These are phyloP conservation scores for Metarhizium robertsii DNA, from an alignment of 2,329 filamentous ascomycete species.

Conservation along the genomic window DNA sequence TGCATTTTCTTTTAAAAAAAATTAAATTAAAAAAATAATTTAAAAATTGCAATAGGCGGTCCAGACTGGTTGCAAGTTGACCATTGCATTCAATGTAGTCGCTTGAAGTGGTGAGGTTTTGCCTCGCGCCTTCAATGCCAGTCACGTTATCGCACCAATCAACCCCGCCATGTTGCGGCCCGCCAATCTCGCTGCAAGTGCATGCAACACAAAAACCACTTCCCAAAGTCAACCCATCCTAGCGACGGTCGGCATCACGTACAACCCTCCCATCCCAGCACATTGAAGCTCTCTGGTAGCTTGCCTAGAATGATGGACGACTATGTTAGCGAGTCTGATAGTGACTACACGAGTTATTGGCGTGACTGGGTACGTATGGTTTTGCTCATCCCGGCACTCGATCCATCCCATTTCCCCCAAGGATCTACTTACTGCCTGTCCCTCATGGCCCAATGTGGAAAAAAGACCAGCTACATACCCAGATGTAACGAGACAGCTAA, in stretches of 20 bases:
- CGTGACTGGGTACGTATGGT: conserved; percentile 80
- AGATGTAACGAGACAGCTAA: neutral
- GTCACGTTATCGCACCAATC: conserved; percentile 9
- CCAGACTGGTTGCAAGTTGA: too few relatives aligned
- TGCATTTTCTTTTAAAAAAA: neutral
- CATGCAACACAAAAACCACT: neutral
- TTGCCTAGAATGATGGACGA: conserved; percentile 66
- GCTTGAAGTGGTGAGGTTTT: too few relatives aligned
- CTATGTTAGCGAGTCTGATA: conserved; percentile 95
- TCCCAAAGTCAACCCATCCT: neutral
- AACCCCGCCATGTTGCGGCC: neutral
- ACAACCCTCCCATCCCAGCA: conserved; percentile 1
- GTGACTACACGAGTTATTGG: conserved; percentile 99
- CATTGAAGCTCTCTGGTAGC: neutral
- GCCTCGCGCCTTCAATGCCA: neutral
- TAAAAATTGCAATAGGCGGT: too few relatives aligned
- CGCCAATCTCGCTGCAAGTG: neutral
- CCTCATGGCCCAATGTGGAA: neutral
- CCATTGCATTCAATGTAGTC: too few relatives aligned
- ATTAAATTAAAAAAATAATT: too few relatives aligned
- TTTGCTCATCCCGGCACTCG: neutral
- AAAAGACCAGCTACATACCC: neutral
- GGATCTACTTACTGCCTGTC: neutral
- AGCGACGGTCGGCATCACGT: neutral
- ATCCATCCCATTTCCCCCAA: neutral